Base-by-base conservation (phyloP, 116 monocot species). In the Cymodocea nodosa region DNA sequence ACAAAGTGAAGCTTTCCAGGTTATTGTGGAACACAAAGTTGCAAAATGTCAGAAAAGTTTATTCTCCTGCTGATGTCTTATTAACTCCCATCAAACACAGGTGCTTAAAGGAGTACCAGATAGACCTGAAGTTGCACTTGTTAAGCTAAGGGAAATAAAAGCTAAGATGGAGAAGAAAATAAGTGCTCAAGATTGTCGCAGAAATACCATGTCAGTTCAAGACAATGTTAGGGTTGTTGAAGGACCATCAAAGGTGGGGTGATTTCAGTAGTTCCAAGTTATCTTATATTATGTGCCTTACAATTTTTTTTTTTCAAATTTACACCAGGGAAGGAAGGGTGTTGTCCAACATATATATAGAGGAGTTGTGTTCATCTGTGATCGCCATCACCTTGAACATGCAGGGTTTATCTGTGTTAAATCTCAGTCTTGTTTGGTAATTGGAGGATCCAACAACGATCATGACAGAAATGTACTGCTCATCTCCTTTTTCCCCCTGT, bases 371-470 rank as follows among this genome's bases (percentile, higher is more conserved):
- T 91, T 97, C 71, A 88, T 97, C 49, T 67, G 88, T 82, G 97
- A 98, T 63, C 85, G 92, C 14, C 98, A 98, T 72, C 98, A 98
- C 71, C 74, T 98, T 52, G 92, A 98, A 52, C 98, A 98, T 79
- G 92, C 92, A 39, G 98, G 98, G 39, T 98, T 82, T 78, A 89
- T 98, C 35, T 98, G 98, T 76, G 86, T 80, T 60, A 91, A 84
- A 78, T 81, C 98, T 66, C 88, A 86, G 36, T 98, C 98, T 2
- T 88, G 92, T 69, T 58, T 77, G 12, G 78, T 98, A 44, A 73
- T 89, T 39, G 98, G 98, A 59, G 95, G 95, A 65, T 87, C 87
- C 49, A 69, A 63, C 48, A 72, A 67, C 30, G 65, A 53, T 11
- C 77, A 69, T 61, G 78, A 78, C 17, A 79, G 59, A 73, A 79